Base-by-base conservation (phyloP, 2,329 filamentous ascomycete species). In the Colletotrichum eremochloae region DNA sequence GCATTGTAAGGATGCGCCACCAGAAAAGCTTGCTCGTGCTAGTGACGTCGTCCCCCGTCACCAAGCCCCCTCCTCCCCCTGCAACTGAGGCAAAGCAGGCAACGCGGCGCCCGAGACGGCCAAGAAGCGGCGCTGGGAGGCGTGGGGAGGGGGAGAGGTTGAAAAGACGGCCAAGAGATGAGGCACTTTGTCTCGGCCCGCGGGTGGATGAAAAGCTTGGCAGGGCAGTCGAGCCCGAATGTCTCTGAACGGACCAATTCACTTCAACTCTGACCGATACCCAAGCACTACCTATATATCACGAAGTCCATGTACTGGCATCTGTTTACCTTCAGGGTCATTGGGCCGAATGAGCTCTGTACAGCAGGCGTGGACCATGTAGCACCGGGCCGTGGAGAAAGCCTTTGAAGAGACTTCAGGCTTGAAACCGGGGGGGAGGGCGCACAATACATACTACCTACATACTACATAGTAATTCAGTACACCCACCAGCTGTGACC, bases 121-220 rank as follows among this genome's bases (percentile, higher is more conserved):
- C 66, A 71, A 67, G 70, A 20, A 40, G 36, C 38, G 42, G 12
- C 48, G 46, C n/a, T n/a, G 40, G 18, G 20, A 48, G 53, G 50
- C 55, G 18, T 20, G 42, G 42, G 18, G 9, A 69, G 63, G 69
- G 67, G 69, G 67, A 20, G n/a, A 24, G 58, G 60, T 52, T 18
- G 24, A 52, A 63, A 44, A 65, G 62, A 71, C 67, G 67, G 67
- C 70, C 70, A 72, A 72, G 70, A 72, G 70, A 70, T 70, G 60
- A 70, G 60, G 66, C 58, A 57, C 58, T 52, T 68, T 71, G 57
- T 33, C 68, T 68, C 65, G 66, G 69, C 66, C 38, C 44, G 60
- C 42, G 64, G 31, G n/a, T 33, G 36, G 24, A n/a, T 20, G 31
- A 46, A 46, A n/a, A 46, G 36, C 69, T 72, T 72, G 66, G 66